Base-by-base conservation (phyloP, 192 early-diverging fungal genomes). In the Coemansia sp. region DNA sequence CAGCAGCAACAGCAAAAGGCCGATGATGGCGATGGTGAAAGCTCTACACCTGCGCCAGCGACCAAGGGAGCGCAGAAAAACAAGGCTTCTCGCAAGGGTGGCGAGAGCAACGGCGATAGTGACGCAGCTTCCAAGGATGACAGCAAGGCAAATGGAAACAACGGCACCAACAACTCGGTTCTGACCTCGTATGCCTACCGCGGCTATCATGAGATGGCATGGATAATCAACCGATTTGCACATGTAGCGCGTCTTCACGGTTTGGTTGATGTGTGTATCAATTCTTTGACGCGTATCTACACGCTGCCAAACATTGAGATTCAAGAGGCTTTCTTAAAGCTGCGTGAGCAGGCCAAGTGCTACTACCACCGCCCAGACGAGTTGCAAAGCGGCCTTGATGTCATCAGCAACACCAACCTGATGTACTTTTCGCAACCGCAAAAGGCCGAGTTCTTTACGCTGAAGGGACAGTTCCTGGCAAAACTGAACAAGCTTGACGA, bases 301-400 rank as follows among this genome's bases (percentile, higher is more conserved):
- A 96, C 93, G 2, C 85, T 99, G 29, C 98, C 98, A 16, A 99
- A 99, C 75, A 99, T 99, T 68, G 98, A 99, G 77, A 98, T 99
- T 22, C 96, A 98, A 64, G 98, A 98, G 75, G 96, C 96, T 3
- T 99, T 99, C 69, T 67, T 94, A 59, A 98, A 98, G 79, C 80
- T 98, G 59, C 89, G 92, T 34, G 96, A 98, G 84, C 96, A 98
- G 80, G 96, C 96, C 56, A 98, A 99, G 76, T 98, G 96, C 80
- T 91, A 98, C 74, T 96, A 94, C 78, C 88, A 93, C 50, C 91
- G 90, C 42, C 89, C 94, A 7, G 75, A 83, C 4, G 96, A 99
- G 79, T 86, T 96, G 64, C 86, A 93, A 32, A 89, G 88, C 20
- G 98, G 96, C 5, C 77, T 99, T 31, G 96, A 99, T 65, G 95